phyloP scores from a whole-genome alignment of 345 rosid genomes.

The Stellera chamaejasme region DNA sequence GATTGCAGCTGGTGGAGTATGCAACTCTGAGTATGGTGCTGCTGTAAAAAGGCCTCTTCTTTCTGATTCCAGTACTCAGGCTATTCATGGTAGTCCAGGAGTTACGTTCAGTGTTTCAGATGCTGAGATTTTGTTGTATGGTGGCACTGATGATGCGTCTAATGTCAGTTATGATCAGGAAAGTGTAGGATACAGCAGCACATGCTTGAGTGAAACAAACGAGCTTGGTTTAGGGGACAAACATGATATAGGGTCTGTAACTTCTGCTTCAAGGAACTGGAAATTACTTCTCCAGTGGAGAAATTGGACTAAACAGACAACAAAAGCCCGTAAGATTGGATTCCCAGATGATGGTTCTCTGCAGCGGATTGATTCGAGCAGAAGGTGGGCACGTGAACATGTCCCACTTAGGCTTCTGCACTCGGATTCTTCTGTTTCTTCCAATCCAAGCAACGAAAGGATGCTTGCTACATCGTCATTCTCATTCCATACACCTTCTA shows the following conservation, averaged over 20 bases:
- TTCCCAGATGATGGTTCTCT: conserved; percentile 19
- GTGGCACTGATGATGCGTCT: conserved; percentile 35
- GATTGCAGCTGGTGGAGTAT: conserved; percentile 75
- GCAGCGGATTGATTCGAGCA: conserved; percentile 5
- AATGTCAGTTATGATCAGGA: conserved; percentile 24
- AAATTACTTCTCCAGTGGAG: conserved; percentile 66
- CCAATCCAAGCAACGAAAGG: conserved; percentile 52
- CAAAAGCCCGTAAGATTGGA: conserved; percentile 18
- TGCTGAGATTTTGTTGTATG: conserved; percentile 72
- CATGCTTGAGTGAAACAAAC: conserved; percentile 39
- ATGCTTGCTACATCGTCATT: conserved; percentile 4
- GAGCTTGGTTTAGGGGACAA: conserved; percentile 17
- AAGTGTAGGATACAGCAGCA: conserved; percentile 26
- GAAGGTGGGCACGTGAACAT: conserved; percentile 25
- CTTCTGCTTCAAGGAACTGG: conserved; percentile 39
- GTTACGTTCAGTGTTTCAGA: conserved; percentile 76
- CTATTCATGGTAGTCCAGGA: conserved; percentile 68
- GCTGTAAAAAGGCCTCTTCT: conserved; percentile 27
- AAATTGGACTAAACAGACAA: conserved; percentile 31
- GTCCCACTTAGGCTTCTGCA: conserved; percentile 66
- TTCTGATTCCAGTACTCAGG: conserved; percentile 47
- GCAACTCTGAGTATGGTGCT: conserved; percentile 26
- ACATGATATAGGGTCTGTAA: conserved; percentile 24
- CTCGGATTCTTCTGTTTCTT: conserved; percentile 34
- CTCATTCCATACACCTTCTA: conserved; percentile 30